Percentiles rank a stretch among this genome's conserved stretches.
Conservation (phyloP, 2,329 filamentous ascomycete species). For the Beauveria scarabaeidicola region DNA sequence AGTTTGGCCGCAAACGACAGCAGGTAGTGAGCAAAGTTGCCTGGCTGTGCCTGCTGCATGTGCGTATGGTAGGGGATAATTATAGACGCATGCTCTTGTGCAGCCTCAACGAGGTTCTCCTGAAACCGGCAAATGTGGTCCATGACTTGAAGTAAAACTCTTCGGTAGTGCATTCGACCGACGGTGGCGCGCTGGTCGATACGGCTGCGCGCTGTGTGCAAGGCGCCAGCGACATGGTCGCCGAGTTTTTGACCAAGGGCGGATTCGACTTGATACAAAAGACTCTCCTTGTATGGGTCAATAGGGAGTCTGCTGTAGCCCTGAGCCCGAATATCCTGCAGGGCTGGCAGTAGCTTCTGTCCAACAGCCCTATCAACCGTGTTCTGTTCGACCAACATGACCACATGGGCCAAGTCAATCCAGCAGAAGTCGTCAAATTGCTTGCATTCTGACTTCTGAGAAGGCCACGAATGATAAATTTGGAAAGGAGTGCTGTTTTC, state of each 20-base stretch:
- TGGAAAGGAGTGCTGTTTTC: conserved; percentile 2
- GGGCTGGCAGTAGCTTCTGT: conserved; percentile 4
- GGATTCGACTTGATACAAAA: conserved; percentile 8
- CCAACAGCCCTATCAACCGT: conserved; percentile 4
- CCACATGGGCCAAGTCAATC: conserved; percentile 14
- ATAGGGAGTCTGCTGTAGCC: conserved; percentile 8
- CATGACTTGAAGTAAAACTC: conserved; percentile 8
- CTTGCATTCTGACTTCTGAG: conserved; percentile 12
- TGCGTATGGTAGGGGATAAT: conserved; percentile 13
- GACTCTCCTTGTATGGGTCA: conserved; percentile 11
- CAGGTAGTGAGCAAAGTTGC: conserved; percentile 19
- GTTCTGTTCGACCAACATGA: conserved; percentile 13
- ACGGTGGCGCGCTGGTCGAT: conserved; percentile 14
- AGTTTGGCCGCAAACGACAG: conserved; percentile 9
- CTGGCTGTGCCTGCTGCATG: conserved; percentile 14
- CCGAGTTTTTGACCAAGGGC: conserved; percentile 8
- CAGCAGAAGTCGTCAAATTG: conserved; percentile 13
- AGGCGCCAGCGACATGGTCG: conserved; percentile 12
- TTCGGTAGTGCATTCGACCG: conserved; percentile 10
- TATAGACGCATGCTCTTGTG: background rate
- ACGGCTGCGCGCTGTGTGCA: conserved; percentile 13
- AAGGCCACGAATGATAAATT: conserved; percentile 11
- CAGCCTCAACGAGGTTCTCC: conserved; percentile 6
- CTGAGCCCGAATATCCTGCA: conserved; percentile 7
- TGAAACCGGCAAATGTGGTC: conserved; percentile 7